Percentiles rank a stretch among this genome's conserved stretches.
phyloP scores from a whole-genome alignment of 805 yeast genomes.

The Candida andamanensis region DNA sequence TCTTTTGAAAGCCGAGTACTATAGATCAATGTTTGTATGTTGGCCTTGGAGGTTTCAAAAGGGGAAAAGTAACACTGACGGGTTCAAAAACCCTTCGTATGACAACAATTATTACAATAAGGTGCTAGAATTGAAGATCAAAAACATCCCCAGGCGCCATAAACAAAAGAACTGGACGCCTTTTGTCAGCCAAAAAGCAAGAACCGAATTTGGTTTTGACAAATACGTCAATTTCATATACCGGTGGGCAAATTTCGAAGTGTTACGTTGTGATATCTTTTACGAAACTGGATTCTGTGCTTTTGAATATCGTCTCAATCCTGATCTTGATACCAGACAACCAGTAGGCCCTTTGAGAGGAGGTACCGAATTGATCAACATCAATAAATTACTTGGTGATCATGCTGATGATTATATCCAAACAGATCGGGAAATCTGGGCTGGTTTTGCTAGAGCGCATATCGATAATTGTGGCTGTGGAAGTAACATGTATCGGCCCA shows the following conservation, averaged over 20 bases:
- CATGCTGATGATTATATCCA: slow-evolving; percentile 10
- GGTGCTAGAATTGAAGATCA: slow-evolving; percentile 16
- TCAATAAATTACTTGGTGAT: slow-evolving; percentile 13
- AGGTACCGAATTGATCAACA: slow-evolving; percentile 30
- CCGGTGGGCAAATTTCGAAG: slow-evolving; percentile 23
- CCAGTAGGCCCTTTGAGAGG: slow-evolving; percentile 33
- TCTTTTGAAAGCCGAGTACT: slow-evolving; percentile 9
- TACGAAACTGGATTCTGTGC: slow-evolving; percentile 13
- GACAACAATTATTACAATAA: slow-evolving; percentile 16
- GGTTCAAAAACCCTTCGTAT: slow-evolving; percentile 9
- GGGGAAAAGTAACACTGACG: slow-evolving; percentile 22
- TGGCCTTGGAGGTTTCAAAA: slow-evolving; percentile 33
- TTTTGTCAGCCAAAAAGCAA: slow-evolving; percentile 20
- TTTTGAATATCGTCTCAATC: slow-evolving; percentile 8
- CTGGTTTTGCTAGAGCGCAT: slow-evolving; percentile 40
- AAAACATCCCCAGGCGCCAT: slow-evolving; percentile 9
- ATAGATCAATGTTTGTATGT: slow-evolving; percentile 26
- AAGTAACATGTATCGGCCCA: slow-evolving; percentile 34
- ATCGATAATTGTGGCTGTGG: slow-evolving; percentile 38
- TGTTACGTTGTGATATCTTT: slow-evolving; percentile 13
- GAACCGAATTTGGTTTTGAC: slow-evolving; percentile 16
- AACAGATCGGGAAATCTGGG: slow-evolving; percentile 28
- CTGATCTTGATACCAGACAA: slow-evolving; percentile 4
- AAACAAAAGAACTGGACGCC: slow-evolving; percentile 41
- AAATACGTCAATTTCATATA: slow-evolving; percentile 24